A percentile compares a stretch with the other conserved stretches of the same genome.
Conservation (phyloP, 164 flowering plant species). For the Dillenia suffruticosa region DNA sequence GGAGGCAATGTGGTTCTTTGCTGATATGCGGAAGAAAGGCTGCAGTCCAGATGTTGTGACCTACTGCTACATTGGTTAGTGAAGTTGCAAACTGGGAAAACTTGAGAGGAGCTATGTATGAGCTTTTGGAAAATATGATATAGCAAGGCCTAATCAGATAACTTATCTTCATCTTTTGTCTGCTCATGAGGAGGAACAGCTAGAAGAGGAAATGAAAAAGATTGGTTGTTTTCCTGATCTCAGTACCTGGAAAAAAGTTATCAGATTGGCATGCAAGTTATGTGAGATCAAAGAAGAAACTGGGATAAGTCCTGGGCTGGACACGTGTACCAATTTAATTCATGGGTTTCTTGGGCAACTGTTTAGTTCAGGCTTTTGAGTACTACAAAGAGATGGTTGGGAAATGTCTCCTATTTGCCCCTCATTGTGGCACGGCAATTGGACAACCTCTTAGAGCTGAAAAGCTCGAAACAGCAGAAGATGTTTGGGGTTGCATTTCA, state of each 20-base stretch:
- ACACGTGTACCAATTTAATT: slow-evolving; percentile 63
- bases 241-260: slow-evolving; percentile 53
- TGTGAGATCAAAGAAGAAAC: slow-evolving; percentile 63
- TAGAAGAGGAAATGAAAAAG: slow-evolving; percentile 72
- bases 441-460: slow-evolving; percentile 77
- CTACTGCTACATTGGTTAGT: slow-evolving; percentile 70
- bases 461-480: slow-evolving; percentile 75
- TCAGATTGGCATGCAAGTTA: slow-evolving; percentile 71
- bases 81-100: slow-evolving; percentile 89
- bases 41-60: slow-evolving; percentile 82
- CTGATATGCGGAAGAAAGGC: slow-evolving; percentile 63
- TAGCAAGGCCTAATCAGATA: slow-evolving; percentile 59
- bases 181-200: slow-evolving; percentile 85
- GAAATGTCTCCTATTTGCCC: slow-evolving; percentile 65
- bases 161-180: slow-evolving; percentile 62
- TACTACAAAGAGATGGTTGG: slow-evolving; percentile 84
- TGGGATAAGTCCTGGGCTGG: slow-evolving; percentile 62
- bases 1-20: slow-evolving; percentile 65
- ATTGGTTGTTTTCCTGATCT: slow-evolving; percentile 57
- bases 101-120: slow-evolving; percentile 55
- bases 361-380: slow-evolving; percentile 67
- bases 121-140: slow-evolving; percentile 68
- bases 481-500: slow-evolving; percentile 66
- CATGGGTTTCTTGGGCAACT: slow-evolving; percentile 62
- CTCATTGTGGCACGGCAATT: slow-evolving; percentile 81